These are phyloP conservation scores for Acanthamoeba lenticulata DNA, from an alignment of 208 protist species.

Conservation along the genomic window DNA sequence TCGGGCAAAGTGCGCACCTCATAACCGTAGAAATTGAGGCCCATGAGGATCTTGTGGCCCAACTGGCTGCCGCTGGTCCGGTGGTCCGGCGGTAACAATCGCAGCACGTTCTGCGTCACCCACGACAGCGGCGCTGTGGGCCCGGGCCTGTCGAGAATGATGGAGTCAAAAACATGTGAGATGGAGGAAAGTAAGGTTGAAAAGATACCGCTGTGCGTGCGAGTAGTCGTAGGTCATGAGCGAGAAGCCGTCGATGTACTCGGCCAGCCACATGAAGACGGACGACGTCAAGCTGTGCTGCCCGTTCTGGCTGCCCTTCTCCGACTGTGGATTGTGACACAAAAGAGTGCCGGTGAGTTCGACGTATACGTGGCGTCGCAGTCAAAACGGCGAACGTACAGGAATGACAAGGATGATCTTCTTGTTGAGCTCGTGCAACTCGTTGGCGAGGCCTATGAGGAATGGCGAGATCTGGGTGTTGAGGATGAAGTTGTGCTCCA, in stretches of 20 bases:
- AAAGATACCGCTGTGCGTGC: background rate
- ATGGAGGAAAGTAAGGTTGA: background rate
- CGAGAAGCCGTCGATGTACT: constrained; percentile 31
- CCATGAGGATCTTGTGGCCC: constrained; percentile 53
- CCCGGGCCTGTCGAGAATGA: background rate
- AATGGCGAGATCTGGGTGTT: constrained; percentile 32
- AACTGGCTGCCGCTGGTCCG: background rate
- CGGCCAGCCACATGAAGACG: background rate
- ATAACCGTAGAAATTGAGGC: constrained; percentile 67
- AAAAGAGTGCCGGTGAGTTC: background rate
- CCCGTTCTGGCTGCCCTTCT: constrained; percentile 13
- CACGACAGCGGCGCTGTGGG: constrained; percentile 55
- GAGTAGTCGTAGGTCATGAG: constrained; percentile 68
- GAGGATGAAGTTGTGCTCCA: constrained; percentile 56
- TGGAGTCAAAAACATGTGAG: background rate
- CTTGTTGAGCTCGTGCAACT: constrained; percentile 45
- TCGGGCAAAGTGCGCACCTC: background rate
- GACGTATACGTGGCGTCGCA: background rate
- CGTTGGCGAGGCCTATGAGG: constrained; percentile 41
- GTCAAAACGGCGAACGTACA: background rate
- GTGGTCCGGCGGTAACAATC: constrained; percentile 35
- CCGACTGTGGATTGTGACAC: background rate
- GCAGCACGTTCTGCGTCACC: constrained; percentile 36
- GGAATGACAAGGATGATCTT: constrained; percentile 65
- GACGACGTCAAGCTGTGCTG: background rate